These are phyloP conservation scores for Kwoniella botswanensis DNA, from an alignment of 768 basidiomycete genomes.

Conservation along the genomic window DNA sequence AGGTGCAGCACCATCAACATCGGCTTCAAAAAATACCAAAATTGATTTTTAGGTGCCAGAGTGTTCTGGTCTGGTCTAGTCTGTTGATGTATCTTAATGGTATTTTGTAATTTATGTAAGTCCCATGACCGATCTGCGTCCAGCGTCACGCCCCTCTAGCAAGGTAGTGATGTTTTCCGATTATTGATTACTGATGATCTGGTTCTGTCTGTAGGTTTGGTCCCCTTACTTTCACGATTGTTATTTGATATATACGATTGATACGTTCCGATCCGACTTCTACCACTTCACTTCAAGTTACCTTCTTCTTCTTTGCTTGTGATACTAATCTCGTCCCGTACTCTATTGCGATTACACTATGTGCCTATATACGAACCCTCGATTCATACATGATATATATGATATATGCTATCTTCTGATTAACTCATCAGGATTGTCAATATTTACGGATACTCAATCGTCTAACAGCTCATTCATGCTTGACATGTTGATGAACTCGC, in stretches of 20 bases:
- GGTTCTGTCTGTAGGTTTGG: not conserved
- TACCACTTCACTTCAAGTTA: not conserved
- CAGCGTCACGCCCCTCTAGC: too few relatives aligned
- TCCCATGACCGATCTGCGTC: too few relatives aligned
- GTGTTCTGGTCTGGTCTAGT: not conserved
- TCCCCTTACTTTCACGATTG: too few relatives aligned
- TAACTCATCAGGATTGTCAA: too few relatives aligned
- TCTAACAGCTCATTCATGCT: not conserved
- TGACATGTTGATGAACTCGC: not conserved
- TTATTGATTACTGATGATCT: not conserved
- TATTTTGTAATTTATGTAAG: conserved; percentile 5
- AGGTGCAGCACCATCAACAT: conserved; percentile 12
- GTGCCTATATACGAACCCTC: conserved; percentile 9
- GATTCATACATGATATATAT: conserved; percentile 4
- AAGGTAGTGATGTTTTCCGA: too few relatives aligned
- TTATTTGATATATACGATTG: too few relatives aligned
- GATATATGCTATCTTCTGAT: not conserved
- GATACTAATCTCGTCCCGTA: not conserved
- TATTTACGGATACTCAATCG: too few relatives aligned
- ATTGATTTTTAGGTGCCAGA: conserved; percentile 15
- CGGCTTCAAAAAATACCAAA: conserved; percentile 3
- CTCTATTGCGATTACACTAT: not conserved
- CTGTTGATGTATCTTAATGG: not conserved
- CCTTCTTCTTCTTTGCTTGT: not conserved
- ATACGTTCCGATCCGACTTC: too few relatives aligned